Evolutionary conservation across 805 yeast genomes (phyloP).

Genomic region (Sugiyamaella smithiae): DNA sequence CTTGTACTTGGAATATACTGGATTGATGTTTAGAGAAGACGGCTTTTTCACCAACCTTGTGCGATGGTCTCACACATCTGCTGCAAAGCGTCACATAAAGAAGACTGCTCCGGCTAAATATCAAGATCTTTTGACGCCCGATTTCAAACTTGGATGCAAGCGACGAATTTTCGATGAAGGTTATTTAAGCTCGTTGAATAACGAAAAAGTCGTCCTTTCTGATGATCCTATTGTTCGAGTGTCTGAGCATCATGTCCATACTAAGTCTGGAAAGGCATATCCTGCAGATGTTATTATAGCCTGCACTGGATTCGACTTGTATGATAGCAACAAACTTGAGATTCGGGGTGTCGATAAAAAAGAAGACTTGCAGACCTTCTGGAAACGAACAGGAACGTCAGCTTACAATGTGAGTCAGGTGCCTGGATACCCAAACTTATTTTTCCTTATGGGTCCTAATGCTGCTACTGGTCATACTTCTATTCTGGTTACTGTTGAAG

Average conservation of each 20-base stretch:
- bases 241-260: conserved; percentile 14
- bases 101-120: conserved; percentile 18
- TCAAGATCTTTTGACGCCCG: conserved; percentile 19
- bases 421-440: conserved; percentile 20
- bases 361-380: conserved; percentile 10
- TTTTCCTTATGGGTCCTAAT: conserved; percentile 21
- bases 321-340: not conserved
- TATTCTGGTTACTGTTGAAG: conserved; percentile 21
- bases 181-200: conserved; percentile 14
- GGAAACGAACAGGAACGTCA: conserved; percentile 18
- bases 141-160: conserved; percentile 20
- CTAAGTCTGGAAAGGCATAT: conserved; percentile 18
- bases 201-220: conserved; percentile 13
- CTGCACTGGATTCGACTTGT: conserved; percentile 20
- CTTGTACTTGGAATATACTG: conserved; percentile 13
- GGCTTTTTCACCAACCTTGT: conserved; percentile 13
- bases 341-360: conserved; percentile 16
- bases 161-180: conserved; percentile 21
- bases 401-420: conserved; percentile 22
- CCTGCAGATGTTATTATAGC: conserved; percentile 22
- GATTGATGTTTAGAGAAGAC: conserved; percentile 16
- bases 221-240: conserved; percentile 16
- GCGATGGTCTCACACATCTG: conserved; percentile 5
- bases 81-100: conserved; percentile 12
- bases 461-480: conserved; percentile 23